A percentile compares a stretch with the other conserved stretches of the same genome.
Conservation (phyloP, 352 stramenopile species). For the Globisporangium heterothallicum region DNA sequence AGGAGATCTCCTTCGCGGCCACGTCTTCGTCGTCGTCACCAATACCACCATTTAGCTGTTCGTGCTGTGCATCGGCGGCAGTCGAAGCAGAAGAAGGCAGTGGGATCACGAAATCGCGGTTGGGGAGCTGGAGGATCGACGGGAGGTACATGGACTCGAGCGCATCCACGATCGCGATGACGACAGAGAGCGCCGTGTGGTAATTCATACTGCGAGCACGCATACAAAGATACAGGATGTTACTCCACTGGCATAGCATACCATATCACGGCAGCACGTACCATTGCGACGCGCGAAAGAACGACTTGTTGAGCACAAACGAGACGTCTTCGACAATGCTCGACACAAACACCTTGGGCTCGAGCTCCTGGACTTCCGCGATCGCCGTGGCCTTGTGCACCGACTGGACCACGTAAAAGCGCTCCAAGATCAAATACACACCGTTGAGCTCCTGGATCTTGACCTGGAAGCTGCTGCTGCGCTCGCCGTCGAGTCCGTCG, state of each 20-base stretch:
- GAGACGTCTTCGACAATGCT: conserved; percentile 82
- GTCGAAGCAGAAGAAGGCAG: conserved; percentile 14
- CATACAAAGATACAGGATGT: conserved; percentile 3
- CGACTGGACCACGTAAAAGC: conserved; percentile 84
- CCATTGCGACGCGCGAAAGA: conserved; percentile 73
- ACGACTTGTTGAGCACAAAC: conserved; percentile 82
- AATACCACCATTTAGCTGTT: background rate
- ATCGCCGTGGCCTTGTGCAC: conserved; percentile 82
- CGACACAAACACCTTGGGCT: conserved; percentile 60
- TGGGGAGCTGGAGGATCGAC: conserved; percentile 64
- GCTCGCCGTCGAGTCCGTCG: conserved; percentile 34
- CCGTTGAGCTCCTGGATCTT: conserved; percentile 77
- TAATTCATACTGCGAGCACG: conserved; percentile 57
- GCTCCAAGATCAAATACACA: conserved; percentile 77
- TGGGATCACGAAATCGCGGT: conserved; percentile 52
- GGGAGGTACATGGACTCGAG: conserved; percentile 77
- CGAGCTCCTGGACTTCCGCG: conserved; percentile 68
- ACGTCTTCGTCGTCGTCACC: conserved; percentile 15
- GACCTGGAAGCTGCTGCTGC: conserved; percentile 28
- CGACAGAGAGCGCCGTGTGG: conserved; percentile 72
- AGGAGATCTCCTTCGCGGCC: conserved; percentile 39
- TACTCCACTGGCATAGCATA: no score
- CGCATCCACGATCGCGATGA: conserved; percentile 79
- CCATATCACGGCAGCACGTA: conserved; percentile 13
- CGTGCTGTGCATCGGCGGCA: background rate